These are phyloP conservation scores for Epichloe hybrida DNA, from an alignment of 2,329 filamentous ascomycete species.

Conservation along the genomic window DNA sequence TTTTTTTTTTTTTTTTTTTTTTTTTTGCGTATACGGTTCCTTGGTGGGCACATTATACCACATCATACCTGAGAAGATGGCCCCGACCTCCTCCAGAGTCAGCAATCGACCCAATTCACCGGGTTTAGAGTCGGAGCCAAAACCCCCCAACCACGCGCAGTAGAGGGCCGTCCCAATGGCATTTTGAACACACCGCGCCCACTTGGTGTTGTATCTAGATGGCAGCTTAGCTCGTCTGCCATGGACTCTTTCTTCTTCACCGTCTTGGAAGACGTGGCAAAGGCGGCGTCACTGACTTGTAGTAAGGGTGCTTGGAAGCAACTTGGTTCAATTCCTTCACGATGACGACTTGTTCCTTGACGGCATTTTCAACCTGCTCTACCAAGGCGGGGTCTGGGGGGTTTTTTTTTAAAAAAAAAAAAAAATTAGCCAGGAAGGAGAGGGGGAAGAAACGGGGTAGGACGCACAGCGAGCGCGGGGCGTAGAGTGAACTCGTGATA, in stretches of 20 bases:
- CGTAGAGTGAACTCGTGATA: conserved; percentile 84
- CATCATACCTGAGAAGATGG: conserved; percentile 53
- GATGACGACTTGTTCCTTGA: no score
- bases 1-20: no score
- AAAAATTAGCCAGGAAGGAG: conserved; percentile 1
- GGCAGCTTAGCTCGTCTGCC: neutral
- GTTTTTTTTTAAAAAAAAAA: neutral
- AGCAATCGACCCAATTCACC: conserved; percentile 53
- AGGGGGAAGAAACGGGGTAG: neutral
- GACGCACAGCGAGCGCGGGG: conserved; percentile 43
- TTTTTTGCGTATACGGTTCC: no score
- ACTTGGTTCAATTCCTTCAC: no score
- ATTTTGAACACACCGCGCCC: conserved; percentile 74
- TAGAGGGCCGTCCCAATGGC: conserved; percentile 47
- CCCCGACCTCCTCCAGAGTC: conserved; percentile 78
- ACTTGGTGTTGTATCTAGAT: conserved; percentile 63
- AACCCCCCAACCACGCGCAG: conserved; percentile 71
- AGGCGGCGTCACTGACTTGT: no score
- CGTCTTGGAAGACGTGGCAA: neutral
- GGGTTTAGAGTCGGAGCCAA: conserved; percentile 30
- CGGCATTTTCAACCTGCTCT: no score
- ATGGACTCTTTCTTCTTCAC: neutral
- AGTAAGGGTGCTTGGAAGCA: no score
- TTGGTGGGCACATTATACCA: no score
- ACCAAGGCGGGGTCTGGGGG: no score